A percentile compares a stretch with the other conserved stretches of the same genome.
These are phyloP conservation scores for Litsea cubeba DNA, from an alignment of 164 flowering plant species.

Conservation along the genomic window DNA sequence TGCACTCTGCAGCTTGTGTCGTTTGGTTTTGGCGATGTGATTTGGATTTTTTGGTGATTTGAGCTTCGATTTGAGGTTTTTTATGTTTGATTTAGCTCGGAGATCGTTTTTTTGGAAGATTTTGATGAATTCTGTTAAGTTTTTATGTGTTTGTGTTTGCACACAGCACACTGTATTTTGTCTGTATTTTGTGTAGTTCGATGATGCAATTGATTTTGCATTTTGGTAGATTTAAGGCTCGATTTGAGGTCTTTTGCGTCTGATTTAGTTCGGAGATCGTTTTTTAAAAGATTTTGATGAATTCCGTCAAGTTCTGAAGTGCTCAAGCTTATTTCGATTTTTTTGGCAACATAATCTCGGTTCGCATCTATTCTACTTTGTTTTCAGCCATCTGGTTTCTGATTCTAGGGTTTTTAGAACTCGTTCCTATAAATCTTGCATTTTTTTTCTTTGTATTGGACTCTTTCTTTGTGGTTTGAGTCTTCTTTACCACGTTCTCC, in stretches of 20 bases:
- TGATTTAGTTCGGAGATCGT: not conserved
- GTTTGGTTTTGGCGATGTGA: not conserved
- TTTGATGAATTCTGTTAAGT: no score
- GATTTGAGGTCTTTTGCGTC: not conserved
- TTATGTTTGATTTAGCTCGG: not conserved
- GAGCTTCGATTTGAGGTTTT: not conserved
- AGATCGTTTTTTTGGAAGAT: not conserved
- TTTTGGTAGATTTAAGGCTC: no score
- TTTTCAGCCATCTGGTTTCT: not conserved
- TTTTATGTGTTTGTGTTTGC: no score
- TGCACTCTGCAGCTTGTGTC: not conserved
- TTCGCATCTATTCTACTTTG: not conserved
- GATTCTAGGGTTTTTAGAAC: not conserved
- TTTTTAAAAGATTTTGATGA: not conserved
- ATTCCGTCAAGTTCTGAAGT: not conserved
- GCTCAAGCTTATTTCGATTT: no score
- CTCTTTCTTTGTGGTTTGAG: not conserved
- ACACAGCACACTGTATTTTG: no score
- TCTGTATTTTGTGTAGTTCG: no score
- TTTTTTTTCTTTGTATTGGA: not conserved
- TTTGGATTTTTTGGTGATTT: not conserved
- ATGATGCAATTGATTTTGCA: no score
- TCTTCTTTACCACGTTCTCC: not conserved
- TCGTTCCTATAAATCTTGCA: not conserved
- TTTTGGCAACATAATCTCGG: no score